Conservation (phyloP, 495 filamentous ascomycete genomes). For the Talaromyces proteolyticus region DNA sequence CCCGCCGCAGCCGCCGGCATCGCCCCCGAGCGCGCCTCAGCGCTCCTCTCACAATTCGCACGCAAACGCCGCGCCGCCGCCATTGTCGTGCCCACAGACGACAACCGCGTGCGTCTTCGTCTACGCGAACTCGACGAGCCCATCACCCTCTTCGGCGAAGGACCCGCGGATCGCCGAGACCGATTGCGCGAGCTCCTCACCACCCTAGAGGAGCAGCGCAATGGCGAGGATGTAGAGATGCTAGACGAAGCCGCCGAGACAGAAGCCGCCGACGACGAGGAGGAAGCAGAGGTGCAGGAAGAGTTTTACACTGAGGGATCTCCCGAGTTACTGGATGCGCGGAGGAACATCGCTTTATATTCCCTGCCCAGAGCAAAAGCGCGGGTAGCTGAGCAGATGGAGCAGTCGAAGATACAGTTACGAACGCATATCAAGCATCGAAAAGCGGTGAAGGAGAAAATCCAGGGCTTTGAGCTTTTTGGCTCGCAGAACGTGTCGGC, state of each 20-base stretch:
- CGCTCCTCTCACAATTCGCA: slow-evolving; percentile 83
- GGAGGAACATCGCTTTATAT: slow-evolving; percentile 77
- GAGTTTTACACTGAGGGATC: slow-evolving; percentile 91
- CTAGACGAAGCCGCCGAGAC: slow-evolving; percentile 26
- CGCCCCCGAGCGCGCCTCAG: slow-evolving; percentile 81
- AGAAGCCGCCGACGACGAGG: slow-evolving; percentile 43
- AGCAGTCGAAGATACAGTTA: slow-evolving; percentile 75
- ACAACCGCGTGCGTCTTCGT: slow-evolving; percentile 73
- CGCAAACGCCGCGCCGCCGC: slow-evolving; percentile 82
- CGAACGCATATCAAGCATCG: slow-evolving; percentile 87
- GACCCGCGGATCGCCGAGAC: slow-evolving; percentile 78
- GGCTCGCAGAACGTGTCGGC: too few relatives aligned
- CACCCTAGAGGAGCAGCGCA: slow-evolving; percentile 61
- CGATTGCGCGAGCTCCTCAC: slow-evolving; percentile 77
- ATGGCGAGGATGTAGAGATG: slow-evolving; percentile 58
- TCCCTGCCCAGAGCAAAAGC: slow-evolving; percentile 77
- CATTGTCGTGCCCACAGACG: slow-evolving; percentile 93
- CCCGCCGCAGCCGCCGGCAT: slow-evolving; percentile 67
- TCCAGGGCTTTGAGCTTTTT: slow-evolving; percentile 79
- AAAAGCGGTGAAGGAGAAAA: slow-evolving; percentile 77
- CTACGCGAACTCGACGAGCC: slow-evolving; percentile 85
- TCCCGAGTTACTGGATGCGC: slow-evolving; percentile 65
- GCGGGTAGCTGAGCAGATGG: slow-evolving; percentile 67
- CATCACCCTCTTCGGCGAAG: slow-evolving; percentile 93
- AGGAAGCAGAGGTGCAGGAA: slow-evolving; percentile 72